Evolutionary conservation across 208 protist species (phyloP).

Genomic region (Novymonas esmeraldas): DNA sequence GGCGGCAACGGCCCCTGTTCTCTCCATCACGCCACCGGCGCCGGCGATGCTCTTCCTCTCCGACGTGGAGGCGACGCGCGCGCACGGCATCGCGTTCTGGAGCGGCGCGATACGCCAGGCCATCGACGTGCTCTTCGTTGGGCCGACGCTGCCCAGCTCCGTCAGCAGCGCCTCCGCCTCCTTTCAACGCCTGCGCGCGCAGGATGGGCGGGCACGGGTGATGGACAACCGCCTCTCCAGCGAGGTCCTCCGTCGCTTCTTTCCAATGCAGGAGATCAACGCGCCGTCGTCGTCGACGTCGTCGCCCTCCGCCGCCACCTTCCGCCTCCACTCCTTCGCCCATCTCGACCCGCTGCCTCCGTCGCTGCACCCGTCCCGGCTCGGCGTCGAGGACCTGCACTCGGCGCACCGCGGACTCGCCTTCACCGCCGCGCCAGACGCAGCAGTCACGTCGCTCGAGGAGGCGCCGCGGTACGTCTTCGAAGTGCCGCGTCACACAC

Average conservation of each 20-base stretch:
- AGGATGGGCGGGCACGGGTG: slow-evolving; percentile 16
- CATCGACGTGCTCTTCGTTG: slow-evolving; percentile 82
- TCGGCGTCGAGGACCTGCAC: slow-evolving; percentile 13
- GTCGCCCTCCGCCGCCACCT: slow-evolving; percentile 27
- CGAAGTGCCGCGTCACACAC: slow-evolving; percentile 57
- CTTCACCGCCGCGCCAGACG: slow-evolving; percentile 32
- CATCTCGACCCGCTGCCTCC: slow-evolving; percentile 77
- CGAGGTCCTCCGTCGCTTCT: slow-evolving; percentile 48
- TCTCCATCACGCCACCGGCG: slow-evolving; percentile 1
- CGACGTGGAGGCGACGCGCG: slow-evolving; percentile 29
- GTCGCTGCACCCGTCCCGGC: slow-evolving; percentile 19
- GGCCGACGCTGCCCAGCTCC: slow-evolving; percentile 45
- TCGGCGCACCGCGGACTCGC: neutral
- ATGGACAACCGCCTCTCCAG: slow-evolving; percentile 29
- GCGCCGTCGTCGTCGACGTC: slow-evolving; percentile 1
- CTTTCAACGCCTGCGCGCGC: slow-evolving; percentile 50
- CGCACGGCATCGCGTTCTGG: slow-evolving; percentile 73
- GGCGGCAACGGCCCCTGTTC: neutral
- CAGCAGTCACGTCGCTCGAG: slow-evolving; percentile 13
- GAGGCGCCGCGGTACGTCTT: slow-evolving; percentile 62
- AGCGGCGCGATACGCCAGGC: slow-evolving; percentile 77
- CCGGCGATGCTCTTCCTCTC: slow-evolving; percentile 46
- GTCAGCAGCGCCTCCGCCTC: slow-evolving; percentile 35
- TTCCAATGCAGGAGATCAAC: slow-evolving; percentile 66
- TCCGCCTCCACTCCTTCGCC: slow-evolving; percentile 61